A percentile compares a stretch with the other conserved stretches of the same genome.
Evolutionary conservation across 2,329 filamentous ascomycete genomes (phyloP).

Genomic region (Aspergillus caelatus): DNA sequence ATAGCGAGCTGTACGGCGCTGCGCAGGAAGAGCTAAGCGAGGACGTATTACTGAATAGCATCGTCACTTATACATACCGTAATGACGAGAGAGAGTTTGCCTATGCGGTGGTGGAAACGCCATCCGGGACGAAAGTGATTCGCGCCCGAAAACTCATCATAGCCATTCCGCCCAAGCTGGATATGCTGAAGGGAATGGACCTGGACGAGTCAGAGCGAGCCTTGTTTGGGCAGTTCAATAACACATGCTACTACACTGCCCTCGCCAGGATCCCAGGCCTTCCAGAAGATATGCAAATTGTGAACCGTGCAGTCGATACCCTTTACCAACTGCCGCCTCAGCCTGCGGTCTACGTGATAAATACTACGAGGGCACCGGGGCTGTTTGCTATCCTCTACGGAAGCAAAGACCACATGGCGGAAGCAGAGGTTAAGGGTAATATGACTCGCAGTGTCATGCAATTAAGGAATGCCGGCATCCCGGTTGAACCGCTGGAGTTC

Average conservation of each 20-base stretch:
- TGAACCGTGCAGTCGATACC: slow-evolving; percentile 14
- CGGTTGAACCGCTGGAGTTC: slow-evolving; percentile 13
- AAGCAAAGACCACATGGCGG: slow-evolving; percentile 7
- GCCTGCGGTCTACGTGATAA: slow-evolving; percentile 11
- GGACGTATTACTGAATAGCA: slow-evolving; percentile 43
- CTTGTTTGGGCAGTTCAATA: slow-evolving; percentile 36
- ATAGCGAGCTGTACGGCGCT: slow-evolving; percentile 44
- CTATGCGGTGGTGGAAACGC: slow-evolving; percentile 21
- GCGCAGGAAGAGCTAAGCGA: slow-evolving; percentile 38
- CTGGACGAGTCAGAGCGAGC: slow-evolving; percentile 32
- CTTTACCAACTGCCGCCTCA: slow-evolving; percentile 11
- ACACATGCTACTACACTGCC: slow-evolving; percentile 31
- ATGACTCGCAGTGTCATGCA: slow-evolving; percentile 9
- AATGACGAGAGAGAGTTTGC: slow-evolving; percentile 25
- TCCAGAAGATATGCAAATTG: slow-evolving; percentile 1
- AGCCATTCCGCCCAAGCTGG: slow-evolving; percentile 38
- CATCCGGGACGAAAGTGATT: slow-evolving; percentile 25
- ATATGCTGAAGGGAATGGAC: slow-evolving; percentile 36
- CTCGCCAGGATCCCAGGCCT: slow-evolving; percentile 35
- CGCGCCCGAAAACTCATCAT: slow-evolving; percentile 39
- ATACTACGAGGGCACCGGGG: background rate
- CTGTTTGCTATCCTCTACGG: slow-evolving; percentile 8
- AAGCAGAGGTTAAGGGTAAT: slow-evolving; percentile 3
- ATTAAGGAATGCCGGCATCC: slow-evolving; percentile 6
- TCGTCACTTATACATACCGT: slow-evolving; percentile 36